Base-by-base conservation (phyloP, 2,329 filamentous ascomycete genomes). In the Cytospora paraplurivora region DNA sequence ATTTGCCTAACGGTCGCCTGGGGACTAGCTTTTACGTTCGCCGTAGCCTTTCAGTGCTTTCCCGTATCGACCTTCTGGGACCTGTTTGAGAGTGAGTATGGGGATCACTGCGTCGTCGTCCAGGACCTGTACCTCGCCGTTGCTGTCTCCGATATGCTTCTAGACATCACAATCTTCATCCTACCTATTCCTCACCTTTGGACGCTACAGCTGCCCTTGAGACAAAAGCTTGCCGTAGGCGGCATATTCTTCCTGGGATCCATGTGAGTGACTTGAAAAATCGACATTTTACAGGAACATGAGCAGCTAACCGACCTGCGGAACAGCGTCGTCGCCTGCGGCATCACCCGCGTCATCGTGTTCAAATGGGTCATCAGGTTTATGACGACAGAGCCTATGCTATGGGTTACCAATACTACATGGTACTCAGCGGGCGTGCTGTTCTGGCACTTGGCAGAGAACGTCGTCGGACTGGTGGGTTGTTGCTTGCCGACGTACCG, bases 81-180 rank as follows among this genome's bases (percentile, higher is more conserved):
- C 15, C 19, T 47, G 41, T 57, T 57, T 34, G 55, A 57, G 55
- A 57, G 55, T 38, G 55, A 57, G 13, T 57, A 57, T 33, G 5
- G 19, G 19, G 56, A 27, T 3, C 27, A 59, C 44, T 59, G 44
- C n/a, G 44, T 59, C 21, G 44, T 37, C 17, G 44, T 59, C 21
- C 49, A 41, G 8, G 4, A 4, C 21, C 44, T 51, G 11, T 59
- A 51, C 32, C 17, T 49, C 19, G 87, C 87, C 15, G 85, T 86
- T 12, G 88, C 90, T 63, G 85, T 87, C 27, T 63, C 62, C 4
- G 62, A 59, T 38, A 50, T 63, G 50, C 47, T 56, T 27, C 27
- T 63, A 10, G 62, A 63, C 34, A 37, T 59, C 7, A 19, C 60
- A 15, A 59, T 63, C 35, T 54, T 60, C 12, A 32, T 59, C 13